Percentiles rank a stretch among this genome's conserved stretches.
These are phyloP conservation scores for Mortierella sp. DNA, from an alignment of 371 early-diverging fungal genomes.

Conservation along the genomic window DNA sequence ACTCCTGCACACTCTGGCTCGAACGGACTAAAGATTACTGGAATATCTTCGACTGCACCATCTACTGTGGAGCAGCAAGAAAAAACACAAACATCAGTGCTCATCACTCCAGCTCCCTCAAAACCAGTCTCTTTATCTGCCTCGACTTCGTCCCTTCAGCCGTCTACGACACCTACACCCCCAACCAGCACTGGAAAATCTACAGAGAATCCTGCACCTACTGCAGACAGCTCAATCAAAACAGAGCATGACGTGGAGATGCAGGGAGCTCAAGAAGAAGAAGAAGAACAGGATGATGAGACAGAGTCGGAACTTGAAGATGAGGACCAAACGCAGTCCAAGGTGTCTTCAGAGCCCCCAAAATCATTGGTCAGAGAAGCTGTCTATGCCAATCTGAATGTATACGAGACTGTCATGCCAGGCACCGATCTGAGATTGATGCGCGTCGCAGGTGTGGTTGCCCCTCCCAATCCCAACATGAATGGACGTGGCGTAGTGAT, in stretches of 20 bases:
- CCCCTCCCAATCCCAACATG: conserved; percentile 45
- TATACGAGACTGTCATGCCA: conserved; percentile 52
- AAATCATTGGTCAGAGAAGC: conserved; percentile 34
- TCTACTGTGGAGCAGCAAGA: not conserved
- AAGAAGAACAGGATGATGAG: conserved; percentile 34
- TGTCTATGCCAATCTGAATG: conserved; percentile 43
- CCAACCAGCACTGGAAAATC: not conserved
- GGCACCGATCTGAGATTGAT: conserved; percentile 49
- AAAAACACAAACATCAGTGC: not conserved
- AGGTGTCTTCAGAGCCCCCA: conserved; percentile 20
- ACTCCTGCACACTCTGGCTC: not conserved
- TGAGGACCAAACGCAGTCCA: conserved; percentile 11
- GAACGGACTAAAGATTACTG: not conserved
- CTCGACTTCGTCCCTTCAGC: not conserved
- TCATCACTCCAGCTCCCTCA: conserved; percentile 6
- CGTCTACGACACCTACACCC: not conserved
- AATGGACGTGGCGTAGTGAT: conserved; percentile 37
- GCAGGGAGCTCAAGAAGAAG: conserved; percentile 20
- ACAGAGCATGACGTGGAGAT: conserved; percentile 28
- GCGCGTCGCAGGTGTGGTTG: conserved; percentile 57
- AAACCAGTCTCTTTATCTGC: conserved; percentile 7
- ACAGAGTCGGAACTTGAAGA: conserved; percentile 50
- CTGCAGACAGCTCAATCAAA: not conserved
- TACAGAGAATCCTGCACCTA: not conserved
- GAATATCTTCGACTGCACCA: not conserved